A percentile compares a stretch with the other conserved stretches of the same genome.
phyloP scores from a whole-genome alignment of 192 early-diverging fungal genomes.

The Geosiphon pyriformis region DNA sequence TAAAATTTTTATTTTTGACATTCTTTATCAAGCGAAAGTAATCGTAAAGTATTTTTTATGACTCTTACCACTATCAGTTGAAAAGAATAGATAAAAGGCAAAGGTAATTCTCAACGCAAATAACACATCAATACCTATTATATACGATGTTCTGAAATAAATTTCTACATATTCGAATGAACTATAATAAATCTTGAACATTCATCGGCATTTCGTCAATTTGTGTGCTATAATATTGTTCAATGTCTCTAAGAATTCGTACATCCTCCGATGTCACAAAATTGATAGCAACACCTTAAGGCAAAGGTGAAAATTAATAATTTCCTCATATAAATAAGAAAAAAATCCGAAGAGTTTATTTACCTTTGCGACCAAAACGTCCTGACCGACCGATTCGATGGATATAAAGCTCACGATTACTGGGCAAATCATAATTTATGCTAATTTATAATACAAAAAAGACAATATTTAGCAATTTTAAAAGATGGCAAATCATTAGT shows the following conservation, averaged over 20 bases:
- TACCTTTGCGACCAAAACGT: slow-evolving; percentile 92
- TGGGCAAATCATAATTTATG: slow-evolving; percentile 93
- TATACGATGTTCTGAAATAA: too few relatives aligned
- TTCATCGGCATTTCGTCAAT: slow-evolving; percentile 95
- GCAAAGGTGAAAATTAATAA: background rate
- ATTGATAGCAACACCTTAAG: slow-evolving; percentile 86
- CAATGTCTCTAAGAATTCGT: slow-evolving; percentile 91
- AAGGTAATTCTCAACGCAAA: too few relatives aligned
- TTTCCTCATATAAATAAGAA: background rate
- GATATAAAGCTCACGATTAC: slow-evolving; percentile 96
- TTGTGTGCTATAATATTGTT: slow-evolving; percentile 97
- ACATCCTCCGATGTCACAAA: slow-evolving; percentile 96
- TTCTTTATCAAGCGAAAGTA: too few relatives aligned
- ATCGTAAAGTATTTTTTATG: too few relatives aligned
- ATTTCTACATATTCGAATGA: too few relatives aligned
- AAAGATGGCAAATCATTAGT: background rate
- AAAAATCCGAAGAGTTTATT: too few relatives aligned
- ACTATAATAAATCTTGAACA: slow-evolving; percentile 44
- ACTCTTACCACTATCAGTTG: too few relatives aligned
- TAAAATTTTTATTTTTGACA: too few relatives aligned
- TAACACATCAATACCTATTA: too few relatives aligned
- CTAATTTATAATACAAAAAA: slow-evolving; percentile 11
- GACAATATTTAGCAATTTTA: background rate
- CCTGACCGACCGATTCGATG: slow-evolving; percentile 98
- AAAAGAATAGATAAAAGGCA: too few relatives aligned